Base-by-base conservation (phyloP, 495 filamentous ascomycete species). In the Daldinia concentrica region DNA sequence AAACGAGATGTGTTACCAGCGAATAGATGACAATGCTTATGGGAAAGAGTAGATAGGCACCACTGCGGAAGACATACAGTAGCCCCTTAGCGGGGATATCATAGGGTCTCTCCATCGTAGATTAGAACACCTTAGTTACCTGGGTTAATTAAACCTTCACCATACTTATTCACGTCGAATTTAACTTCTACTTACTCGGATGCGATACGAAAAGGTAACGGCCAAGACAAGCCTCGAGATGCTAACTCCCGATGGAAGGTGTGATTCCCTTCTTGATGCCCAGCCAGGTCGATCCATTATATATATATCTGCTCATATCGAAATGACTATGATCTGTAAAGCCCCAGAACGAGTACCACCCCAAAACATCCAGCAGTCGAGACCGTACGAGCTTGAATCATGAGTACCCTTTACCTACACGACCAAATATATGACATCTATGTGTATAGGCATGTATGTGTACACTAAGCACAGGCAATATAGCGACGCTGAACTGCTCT, bases 231-330 rank as follows among this genome's bases (percentile, higher is more conserved):
- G 14, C 6, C 19, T 66, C 43, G 30, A 66, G 51, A 66, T 66
- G 52, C 62, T 73, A 66, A 64, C 71, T 66, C 52, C 45, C 55
- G 71, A 59, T 26, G 66, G 66, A 73, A 73, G 71, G 71, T 73
- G 66, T 66, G 29, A 73, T 69, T 66, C 15, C 7, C 15, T 58
- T 54, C 17, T 37, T 24, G 14, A 65, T 11, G 9, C 26, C 34
- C 39, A 32, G 30, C 8, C 24, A 19, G 43, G 55, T 32, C 29
- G 7, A 36, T 59, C 7, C 14, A 41, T 58, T 6, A 4, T 1
- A 32, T 32, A 32, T 32, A 15, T 29, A 17, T 26, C 15, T 37
- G 34, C 39, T 51, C 45, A 58, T 48, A 64, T 67, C 19, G 22
- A 60, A 37, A 30, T 8, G 37, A 61, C 50, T 37, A 54, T 29